phyloP scores from a whole-genome alignment of 202 grass and related monocot species.

The Elaeis oleifera region DNA sequence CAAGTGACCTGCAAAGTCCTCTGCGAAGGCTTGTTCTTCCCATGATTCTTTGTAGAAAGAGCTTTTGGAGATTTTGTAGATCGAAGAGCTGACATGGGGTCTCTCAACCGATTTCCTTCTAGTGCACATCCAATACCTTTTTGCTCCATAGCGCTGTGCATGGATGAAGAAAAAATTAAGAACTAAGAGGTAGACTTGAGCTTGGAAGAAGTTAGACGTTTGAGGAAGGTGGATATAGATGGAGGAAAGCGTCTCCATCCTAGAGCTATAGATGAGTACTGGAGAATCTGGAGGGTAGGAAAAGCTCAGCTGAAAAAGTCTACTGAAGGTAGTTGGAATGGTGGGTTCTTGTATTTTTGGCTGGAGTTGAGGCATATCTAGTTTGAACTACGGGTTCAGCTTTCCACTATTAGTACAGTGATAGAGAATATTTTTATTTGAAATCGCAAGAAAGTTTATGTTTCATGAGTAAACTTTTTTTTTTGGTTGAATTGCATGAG shows the following conservation, averaged over 20 bases:
- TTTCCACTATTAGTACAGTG: too few species aligned
- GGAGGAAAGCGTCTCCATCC: neutral
- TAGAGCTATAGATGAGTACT: neutral
- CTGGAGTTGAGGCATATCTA: neutral
- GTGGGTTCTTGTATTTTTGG: neutral
- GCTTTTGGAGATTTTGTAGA: neutral
- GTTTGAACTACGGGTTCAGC: neutral
- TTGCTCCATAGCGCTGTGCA: neutral
- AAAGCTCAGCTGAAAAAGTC: conserved; percentile 4
- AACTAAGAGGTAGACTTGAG: neutral
- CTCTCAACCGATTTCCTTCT: conserved; percentile 1
- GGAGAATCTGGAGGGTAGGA: neutral
- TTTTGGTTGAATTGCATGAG: too few species aligned
- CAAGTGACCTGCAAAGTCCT: neutral
- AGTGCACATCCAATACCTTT: neutral
- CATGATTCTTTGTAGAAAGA: neutral
- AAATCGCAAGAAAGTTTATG: too few species aligned
- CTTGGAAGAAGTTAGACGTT: neutral
- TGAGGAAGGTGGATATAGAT: neutral
- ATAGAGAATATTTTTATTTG: too few species aligned
- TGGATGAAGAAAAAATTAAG: neutral
- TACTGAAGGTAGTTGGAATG: conserved; percentile 4
- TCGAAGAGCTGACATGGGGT: neutral
- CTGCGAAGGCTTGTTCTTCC: conserved; percentile 3
- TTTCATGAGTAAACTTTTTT: too few species aligned